A percentile compares a stretch with the other conserved stretches of the same genome.
These are phyloP conservation scores for Oryza glumipatula DNA, from an alignment of 176 grass and related monocot genomes.

Conservation along the genomic window DNA sequence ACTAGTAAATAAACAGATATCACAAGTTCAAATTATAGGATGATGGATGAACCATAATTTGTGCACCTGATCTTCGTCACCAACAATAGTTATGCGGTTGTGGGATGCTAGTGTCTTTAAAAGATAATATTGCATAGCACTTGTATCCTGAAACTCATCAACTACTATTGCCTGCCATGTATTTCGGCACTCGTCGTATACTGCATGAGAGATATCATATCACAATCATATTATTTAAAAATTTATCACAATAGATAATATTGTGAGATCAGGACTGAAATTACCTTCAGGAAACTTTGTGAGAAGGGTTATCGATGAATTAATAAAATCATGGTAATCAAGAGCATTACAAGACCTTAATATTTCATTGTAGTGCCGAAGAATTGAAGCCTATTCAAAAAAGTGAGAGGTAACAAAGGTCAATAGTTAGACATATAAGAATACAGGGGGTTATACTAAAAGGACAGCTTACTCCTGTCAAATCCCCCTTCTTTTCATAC, in stretches of 20 bases:
- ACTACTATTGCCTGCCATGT: conserved; percentile 88
- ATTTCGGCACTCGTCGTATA: conserved; percentile 73
- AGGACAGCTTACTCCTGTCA: conserved; percentile 64
- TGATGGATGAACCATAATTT: conserved; percentile 38
- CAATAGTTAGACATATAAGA: conserved; percentile 26
- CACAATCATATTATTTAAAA: conserved; percentile 20
- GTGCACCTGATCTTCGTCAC: conserved; percentile 93
- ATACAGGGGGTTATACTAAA: conserved; percentile 18
- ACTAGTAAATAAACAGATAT: conserved; percentile 24
- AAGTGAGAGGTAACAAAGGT: conserved; percentile 26
- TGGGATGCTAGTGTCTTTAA: conserved; percentile 84
- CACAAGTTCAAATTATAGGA: conserved; percentile 31
- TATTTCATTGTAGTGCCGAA: conserved; percentile 82
- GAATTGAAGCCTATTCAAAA: conserved; percentile 71
- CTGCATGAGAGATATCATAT: conserved; percentile 49
- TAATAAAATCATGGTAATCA: conserved; percentile 98
- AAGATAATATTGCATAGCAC: conserved; percentile 91
- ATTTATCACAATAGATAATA: conserved; percentile 22
- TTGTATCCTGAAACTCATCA: conserved; percentile 99
- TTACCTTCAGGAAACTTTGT: conserved; percentile 85
- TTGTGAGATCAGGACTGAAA: conserved; percentile 21
- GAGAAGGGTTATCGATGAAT: conserved; percentile 78
- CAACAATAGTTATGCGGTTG: conserved; percentile 86
- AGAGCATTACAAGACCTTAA: conserved; percentile 88
- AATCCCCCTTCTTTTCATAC: conserved; percentile 80